phyloP scores from a whole-genome alignment of 106 monocot genomes.

The Triglochin maritima region DNA sequence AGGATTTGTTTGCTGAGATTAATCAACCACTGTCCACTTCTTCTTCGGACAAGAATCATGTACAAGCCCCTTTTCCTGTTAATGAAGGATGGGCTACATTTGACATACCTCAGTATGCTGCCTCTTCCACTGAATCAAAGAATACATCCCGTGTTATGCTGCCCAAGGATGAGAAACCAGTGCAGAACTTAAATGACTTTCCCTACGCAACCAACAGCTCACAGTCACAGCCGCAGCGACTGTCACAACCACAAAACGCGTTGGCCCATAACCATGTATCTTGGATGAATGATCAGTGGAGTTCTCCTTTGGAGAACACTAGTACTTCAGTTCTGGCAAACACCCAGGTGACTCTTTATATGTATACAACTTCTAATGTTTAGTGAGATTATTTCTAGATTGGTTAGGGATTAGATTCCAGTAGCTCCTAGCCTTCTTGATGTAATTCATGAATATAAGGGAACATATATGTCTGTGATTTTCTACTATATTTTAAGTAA shows the following conservation, averaged over 20 bases:
- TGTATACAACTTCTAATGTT: too few relatives aligned
- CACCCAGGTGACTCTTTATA: too few relatives aligned
- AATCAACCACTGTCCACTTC: constrained; percentile 15
- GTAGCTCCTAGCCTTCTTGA: too few relatives aligned
- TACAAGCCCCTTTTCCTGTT: constrained; percentile 11
- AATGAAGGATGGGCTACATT: constrained; percentile 78
- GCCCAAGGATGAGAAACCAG: constrained; percentile 9
- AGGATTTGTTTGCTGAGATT: constrained; percentile 45
- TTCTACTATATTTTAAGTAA: too few relatives aligned
- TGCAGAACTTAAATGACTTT: constrained; percentile 16
- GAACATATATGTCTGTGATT: too few relatives aligned
- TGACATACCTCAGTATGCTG: constrained; percentile 32
- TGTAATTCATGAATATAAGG: too few relatives aligned
- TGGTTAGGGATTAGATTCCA: too few relatives aligned
- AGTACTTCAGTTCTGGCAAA: too few relatives aligned
- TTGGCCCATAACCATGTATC: constrained; percentile 12
- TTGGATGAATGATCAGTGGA: constrained; percentile 22
- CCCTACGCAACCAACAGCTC: constrained; percentile 12
- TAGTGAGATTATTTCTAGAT: too few relatives aligned
- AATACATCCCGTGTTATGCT: constrained; percentile 1
- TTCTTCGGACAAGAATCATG: constrained; percentile 12
- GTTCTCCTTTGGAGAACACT: background rate
- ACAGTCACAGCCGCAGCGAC: constrained; percentile 18
- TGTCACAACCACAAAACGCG: background rate
- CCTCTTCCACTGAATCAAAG: constrained; percentile 13